phyloP scores from a whole-genome alignment of 148 eudicot species.

The Fallopia convolvulus region DNA sequence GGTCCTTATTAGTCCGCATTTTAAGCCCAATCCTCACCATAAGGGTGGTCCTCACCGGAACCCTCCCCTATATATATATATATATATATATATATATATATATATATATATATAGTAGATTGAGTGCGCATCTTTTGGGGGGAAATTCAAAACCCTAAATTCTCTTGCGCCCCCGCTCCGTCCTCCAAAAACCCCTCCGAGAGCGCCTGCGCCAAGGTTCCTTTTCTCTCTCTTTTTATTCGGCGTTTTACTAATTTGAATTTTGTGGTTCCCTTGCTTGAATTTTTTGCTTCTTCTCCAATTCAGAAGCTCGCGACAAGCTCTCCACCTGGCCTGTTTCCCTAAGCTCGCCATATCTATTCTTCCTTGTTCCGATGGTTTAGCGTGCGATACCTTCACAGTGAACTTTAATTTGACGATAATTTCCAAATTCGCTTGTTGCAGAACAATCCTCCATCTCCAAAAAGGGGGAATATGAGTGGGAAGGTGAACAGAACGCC shows the following conservation, averaged over 20 bases:
- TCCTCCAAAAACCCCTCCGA: not conserved
- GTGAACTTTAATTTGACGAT: not conserved
- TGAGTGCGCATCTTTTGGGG: not conserved
- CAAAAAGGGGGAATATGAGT: slow-evolving; percentile 33
- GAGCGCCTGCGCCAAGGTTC: not conserved
- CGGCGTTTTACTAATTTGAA: not conserved
- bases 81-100: no score
- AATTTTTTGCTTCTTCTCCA: not conserved
- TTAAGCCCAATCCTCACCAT: no score
- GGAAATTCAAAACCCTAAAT: slow-evolving; percentile 17
- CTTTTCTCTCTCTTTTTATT: not conserved
- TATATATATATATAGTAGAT: no score
- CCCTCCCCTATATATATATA: no score
- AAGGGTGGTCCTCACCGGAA: no score
- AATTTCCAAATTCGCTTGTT: not conserved
- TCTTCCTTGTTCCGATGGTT: not conserved
- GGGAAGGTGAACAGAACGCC: slow-evolving; percentile 53
- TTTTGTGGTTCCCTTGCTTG: not conserved
- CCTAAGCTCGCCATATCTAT: not conserved
- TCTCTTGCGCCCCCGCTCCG: not conserved
- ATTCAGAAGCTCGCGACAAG: not conserved
- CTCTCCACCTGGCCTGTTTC: not conserved
- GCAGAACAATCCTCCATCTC: not conserved
- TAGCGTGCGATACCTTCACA: not conserved
- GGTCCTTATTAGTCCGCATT: no score